Evolutionary conservation across 352 stramenopile genomes (phyloP), one percentile per base, ranked within the genome.

Genomic region (Phytophthora crassamura): DNA sequence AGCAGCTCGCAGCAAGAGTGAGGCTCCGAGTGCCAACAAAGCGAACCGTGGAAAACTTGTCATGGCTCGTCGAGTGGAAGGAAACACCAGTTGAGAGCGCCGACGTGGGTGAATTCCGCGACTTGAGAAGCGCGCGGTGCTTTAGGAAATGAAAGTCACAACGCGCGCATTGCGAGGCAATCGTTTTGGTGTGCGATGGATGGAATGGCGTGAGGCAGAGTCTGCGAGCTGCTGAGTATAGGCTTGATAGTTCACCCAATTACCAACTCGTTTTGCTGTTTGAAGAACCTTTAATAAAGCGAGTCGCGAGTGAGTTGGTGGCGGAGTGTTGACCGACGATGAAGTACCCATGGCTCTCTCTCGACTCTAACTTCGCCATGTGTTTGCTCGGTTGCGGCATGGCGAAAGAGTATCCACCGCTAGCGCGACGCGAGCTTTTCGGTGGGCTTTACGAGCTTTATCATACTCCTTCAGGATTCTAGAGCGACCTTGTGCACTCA

Each of bases 321-420:
- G 15, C 46, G 40, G 46, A 54, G 30, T n/a, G 46, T 54, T 39
- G 46, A 41, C 30, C n/a, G 32, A 20, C 32, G 46, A 28, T 11
- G 40, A 42, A 54, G 30, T 41, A 28, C n/a, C 46, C 22, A 41
- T 53, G 32, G 46, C 28, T 32, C 35, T 39, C 46, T 53, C 46
- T 54, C 15, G 46, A 42, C 46, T 54, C 46, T 54, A 41, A 14
- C 46, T 54, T 54, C 46, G 32, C 32, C 30, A 41, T n/a, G 16
- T 54, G 28, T 14, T 42, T 53, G 28, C 15, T 53, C 25, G 15
- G 39, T n/a, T 32, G 32, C 46, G 40, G n/a, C 16, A 40, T 52
- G 45, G 30, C 28, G 45, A 52, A 40, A 25, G 30, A 40, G 45
- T 28, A 52, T n/a, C n/a, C 25, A 32, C 25, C 25, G 30, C 33